Conservation (phyloP, 2,329 filamentous ascomycete genomes). For the Fusarium abutilonis region DNA sequence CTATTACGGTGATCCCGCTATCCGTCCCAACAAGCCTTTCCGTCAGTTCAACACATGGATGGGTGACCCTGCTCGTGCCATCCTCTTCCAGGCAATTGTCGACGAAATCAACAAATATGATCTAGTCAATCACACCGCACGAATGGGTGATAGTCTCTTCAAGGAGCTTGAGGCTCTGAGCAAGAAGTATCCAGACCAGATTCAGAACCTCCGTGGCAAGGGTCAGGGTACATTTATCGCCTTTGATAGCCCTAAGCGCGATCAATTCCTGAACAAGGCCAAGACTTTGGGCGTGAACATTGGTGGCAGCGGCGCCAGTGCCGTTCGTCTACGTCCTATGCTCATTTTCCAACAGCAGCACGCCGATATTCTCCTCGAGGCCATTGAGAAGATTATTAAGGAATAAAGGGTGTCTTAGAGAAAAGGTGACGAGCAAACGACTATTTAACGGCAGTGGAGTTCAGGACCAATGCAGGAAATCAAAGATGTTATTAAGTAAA, state of each 20-base stretch:
- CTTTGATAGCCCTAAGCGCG: slow-evolving; percentile 83
- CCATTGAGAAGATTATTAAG: slow-evolving; percentile 77
- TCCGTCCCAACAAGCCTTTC: slow-evolving; percentile 92
- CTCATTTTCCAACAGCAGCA: slow-evolving; percentile 92
- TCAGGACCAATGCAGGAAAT: slow-evolving; percentile 12
- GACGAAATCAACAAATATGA: slow-evolving; percentile 79
- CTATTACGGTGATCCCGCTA: slow-evolving; percentile 83
- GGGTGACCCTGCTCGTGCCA: slow-evolving; percentile 85
- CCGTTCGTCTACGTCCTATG: slow-evolving; percentile 88
- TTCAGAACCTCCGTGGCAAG: slow-evolving; percentile 86
- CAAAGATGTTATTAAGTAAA: slow-evolving; percentile 15
- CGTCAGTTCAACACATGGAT: slow-evolving; percentile 99
- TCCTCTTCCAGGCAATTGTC: slow-evolving; percentile 88
- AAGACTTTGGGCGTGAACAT: slow-evolving; percentile 88
- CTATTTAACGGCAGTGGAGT: slow-evolving; percentile 22
- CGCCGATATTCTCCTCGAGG: slow-evolving; percentile 83
- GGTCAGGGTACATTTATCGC: slow-evolving; percentile 92
- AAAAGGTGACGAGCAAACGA: slow-evolving; percentile 6
- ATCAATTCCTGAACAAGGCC: slow-evolving; percentile 80
- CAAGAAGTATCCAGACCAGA: slow-evolving; percentile 76
- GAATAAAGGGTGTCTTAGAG: slow-evolving; percentile 43
- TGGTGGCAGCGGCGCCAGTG: slow-evolving; percentile 78
- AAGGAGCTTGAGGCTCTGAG: slow-evolving; percentile 73
- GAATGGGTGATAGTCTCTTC: slow-evolving; percentile 82
- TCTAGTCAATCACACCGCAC: slow-evolving; percentile 82